Percentiles rank a stretch among this genome's conserved stretches.
Evolutionary conservation across 1,284 basidiomycete genomes (phyloP).

Genomic region (Tremellales sp.): DNA sequence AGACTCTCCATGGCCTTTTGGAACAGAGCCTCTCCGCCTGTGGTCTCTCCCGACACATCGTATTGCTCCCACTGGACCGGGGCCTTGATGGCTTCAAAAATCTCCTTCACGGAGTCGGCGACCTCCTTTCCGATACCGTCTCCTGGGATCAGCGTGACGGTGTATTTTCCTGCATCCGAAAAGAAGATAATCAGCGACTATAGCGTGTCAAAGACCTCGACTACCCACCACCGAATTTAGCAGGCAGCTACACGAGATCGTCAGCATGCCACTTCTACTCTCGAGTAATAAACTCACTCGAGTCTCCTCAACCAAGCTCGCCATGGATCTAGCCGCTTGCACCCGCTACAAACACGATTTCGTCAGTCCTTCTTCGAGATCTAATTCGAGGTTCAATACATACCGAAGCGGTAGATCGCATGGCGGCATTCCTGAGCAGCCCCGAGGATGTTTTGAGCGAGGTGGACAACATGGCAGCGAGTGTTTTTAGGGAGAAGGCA

Average conservation of each 20-base stretch:
- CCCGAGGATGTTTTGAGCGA: conserved; percentile 30
- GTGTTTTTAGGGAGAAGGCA: too few relatives aligned
- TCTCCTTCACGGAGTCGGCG: conserved; percentile 97
- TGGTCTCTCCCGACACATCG: conserved; percentile 94
- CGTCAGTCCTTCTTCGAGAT: neutral
- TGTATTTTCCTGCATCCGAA: conserved; percentile 45
- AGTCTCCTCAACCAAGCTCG: conserved; percentile 40
- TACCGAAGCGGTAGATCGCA: conserved; percentile 5
- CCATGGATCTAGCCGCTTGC: conserved; percentile 37
- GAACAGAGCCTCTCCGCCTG: conserved; percentile 89
- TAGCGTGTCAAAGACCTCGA: conserved; percentile 14
- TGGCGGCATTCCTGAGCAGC: conserved; percentile 24
- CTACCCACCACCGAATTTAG: conserved; percentile 91
- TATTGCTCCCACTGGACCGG: conserved; percentile 99
- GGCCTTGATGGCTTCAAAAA: conserved; percentile 94
- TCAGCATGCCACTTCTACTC: conserved; percentile 7
- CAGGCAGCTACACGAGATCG: conserved; percentile 60
- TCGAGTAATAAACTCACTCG: conserved; percentile 29
- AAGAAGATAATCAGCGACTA: neutral
- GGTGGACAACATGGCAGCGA: conserved; percentile 30
- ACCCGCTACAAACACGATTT: conserved; percentile 18
- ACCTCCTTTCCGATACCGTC: conserved; percentile 98
- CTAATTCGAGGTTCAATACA: neutral
- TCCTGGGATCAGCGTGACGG: conserved; percentile 87
- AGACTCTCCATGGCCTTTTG: conserved; percentile 95